These are phyloP conservation scores for Vigna hirtella DNA, from an alignment of 306 rosid genomes.

Conservation along the genomic window DNA sequence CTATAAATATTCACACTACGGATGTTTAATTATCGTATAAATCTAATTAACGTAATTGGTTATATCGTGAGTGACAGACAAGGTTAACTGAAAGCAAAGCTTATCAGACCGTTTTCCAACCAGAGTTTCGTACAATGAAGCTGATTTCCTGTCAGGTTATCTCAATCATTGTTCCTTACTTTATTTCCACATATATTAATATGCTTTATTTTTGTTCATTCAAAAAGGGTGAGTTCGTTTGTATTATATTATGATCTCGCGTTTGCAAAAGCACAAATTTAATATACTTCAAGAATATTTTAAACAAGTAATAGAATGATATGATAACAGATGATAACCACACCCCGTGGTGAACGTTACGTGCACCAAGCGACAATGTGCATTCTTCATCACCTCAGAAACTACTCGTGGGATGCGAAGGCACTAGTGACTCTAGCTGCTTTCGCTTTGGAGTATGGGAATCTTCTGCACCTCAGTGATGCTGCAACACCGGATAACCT, in stretches of 20 bases:
- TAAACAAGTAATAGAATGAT: background rate
- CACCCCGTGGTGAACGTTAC: slow-evolving; percentile 16
- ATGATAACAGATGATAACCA: slow-evolving; percentile 44
- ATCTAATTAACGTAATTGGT: slow-evolving; percentile 9
- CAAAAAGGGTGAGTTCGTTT: background rate
- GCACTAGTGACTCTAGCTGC: slow-evolving; percentile 49
- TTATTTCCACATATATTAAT: background rate
- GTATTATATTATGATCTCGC: background rate
- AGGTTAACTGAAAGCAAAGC: slow-evolving; percentile 36
- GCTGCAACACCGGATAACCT: slow-evolving; percentile 14
- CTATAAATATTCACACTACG: background rate
- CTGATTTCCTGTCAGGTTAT: slow-evolving; percentile 52
- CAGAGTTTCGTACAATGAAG: slow-evolving; percentile 42
- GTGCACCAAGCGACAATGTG: slow-evolving; percentile 49
- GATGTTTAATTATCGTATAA: background rate
- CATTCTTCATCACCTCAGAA: slow-evolving; percentile 46
- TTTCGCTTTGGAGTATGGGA: slow-evolving; percentile 47
- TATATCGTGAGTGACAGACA: slow-evolving; percentile 5
- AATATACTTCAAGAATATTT: no score
- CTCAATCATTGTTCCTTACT: background rate
- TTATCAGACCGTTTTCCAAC: slow-evolving; percentile 16
- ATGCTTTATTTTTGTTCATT: background rate
- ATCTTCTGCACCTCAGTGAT: slow-evolving; percentile 34
- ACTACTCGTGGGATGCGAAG: slow-evolving; percentile 72
- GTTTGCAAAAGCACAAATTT: background rate